Evolutionary conservation across 2,329 filamentous ascomycete genomes (phyloP), one percentile per base, ranked within the genome.

Genomic region (Aphanoascus verrucosus): DNA sequence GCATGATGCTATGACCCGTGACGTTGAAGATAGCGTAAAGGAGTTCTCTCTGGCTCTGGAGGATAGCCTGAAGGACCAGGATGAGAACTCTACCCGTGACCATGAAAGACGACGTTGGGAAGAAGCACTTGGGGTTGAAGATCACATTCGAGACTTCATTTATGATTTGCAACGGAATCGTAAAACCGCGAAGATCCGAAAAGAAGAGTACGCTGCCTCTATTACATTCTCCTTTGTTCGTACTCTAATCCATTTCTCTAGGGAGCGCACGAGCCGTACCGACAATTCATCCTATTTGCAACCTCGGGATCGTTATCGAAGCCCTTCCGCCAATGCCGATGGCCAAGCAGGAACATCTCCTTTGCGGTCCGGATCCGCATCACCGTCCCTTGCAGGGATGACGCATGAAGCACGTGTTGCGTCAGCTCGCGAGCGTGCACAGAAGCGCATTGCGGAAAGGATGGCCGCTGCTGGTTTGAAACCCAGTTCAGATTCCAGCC

Each of bases 101-200:
- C 90, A 96, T 66, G 93, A 98, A 73, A 84, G 82, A 63, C 83
- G 93, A 57, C 82, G 93, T 57, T 98, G 93, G 93, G 89, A 98
- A 62, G 93, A 98, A 69, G 93, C 83, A 8, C 77, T 98, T 37
- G 93, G 93, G 28, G 93, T 98, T 28, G 93, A 98, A 66, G 91
- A 98, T 64, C 89, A 95, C 64, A 86, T 97, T 57, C 88, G 89
- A 64, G 93, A 98, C 65, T 97, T 98, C 69, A 98, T 98, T 67
- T 97, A 93, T 66, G 93, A 97, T 61, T 74, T 98, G 51, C 90
- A 96, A 67, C 83, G 91, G 57, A 86, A 84, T 57, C 94, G 88
- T 67, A 82, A 89, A 59, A 78, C 88, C 58, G 77, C 87, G 51
- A 83, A 84, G 55, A 72, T 94, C 55, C 74, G 81, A 51, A 79